Evolutionary conservation across 768 basidiomycete genomes (phyloP), one percentile per base, ranked within the genome.

Genomic region (Lactarius indigo): DNA sequence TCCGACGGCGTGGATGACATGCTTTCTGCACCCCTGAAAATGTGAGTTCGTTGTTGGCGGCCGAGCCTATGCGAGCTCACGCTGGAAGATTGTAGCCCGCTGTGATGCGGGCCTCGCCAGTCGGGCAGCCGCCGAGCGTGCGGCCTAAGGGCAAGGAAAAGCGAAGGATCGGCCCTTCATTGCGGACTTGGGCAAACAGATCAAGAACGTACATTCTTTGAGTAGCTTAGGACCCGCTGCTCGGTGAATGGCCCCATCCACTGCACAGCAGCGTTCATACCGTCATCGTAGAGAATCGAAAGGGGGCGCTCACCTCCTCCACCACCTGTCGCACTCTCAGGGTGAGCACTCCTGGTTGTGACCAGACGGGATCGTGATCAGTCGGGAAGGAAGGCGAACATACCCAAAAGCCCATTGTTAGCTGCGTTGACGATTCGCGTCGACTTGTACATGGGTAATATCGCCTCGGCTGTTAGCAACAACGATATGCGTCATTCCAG

Each of bases 371-470:
- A 35, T 59, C 30, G 23, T 15, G 28, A 60, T 10, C 59, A 47
- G 18, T 50, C 62, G 4, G 39, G 31, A 72, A 23, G 28, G 23
- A 13, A 33, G 4, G 30, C 28, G 10, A 28, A 39, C 75, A 63
- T 50, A 91, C 92, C 92, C 57, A 88, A 78, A 41, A 94, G 78
- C 58, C 83, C 83, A 56, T 79, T 80, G 72, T 94, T 94, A 7
- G 92, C 92, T 15, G 92, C 92, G 72, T 93, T 94, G 33, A 94
- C 92, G 63, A 94, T 88, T 88, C 0, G 85, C 78, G 73, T 92
- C 91, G 13, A 90, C 77, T 60, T 86, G 80, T 26, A 94, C 74
- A 64, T 79, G 78, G 2, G 92, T 93, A 64, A 94, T 92, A 75
- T 93, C 89, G 30, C 90, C 90, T 73, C 90, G 86, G 72, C 92